A percentile compares a stretch with the other conserved stretches of the same genome.
These are phyloP conservation scores for Protomyces macrosporus DNA, from an alignment of 1,139 yeast species.

Conservation along the genomic window DNA sequence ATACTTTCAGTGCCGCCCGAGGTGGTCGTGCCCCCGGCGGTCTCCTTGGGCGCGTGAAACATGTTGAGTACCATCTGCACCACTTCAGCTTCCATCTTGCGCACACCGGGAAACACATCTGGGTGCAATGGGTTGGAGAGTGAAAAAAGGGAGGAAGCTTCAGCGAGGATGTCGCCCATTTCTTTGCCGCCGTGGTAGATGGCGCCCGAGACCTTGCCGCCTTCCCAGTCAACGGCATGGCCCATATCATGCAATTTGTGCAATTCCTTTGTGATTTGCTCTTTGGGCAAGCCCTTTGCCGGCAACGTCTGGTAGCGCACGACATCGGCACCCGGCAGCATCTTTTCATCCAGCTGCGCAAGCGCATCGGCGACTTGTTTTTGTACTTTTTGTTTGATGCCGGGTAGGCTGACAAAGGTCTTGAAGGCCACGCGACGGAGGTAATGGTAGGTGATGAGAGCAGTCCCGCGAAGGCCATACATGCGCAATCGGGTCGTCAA, in stretches of 20 bases:
- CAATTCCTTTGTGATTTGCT: conserved; percentile 37
- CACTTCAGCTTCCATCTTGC: conserved; percentile 94
- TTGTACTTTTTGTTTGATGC: conserved; percentile 53
- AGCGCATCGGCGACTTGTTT: conserved; percentile 52
- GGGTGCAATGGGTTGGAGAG: conserved; percentile 95
- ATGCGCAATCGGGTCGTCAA: conserved; percentile 1
- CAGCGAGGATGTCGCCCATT: conserved; percentile 62
- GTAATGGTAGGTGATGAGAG: not conserved
- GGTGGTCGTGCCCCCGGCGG: conserved; percentile 77
- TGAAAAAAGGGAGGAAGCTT: conserved; percentile 68
- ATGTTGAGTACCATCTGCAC: conserved; percentile 81
- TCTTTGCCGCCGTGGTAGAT: conserved; percentile 92
- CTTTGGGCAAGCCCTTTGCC: conserved; percentile 48
- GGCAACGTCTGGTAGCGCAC: conserved; percentile 55
- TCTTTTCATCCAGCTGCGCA: conserved; percentile 47
- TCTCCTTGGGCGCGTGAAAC: conserved; percentile 65
- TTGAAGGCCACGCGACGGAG: conserved; percentile 9
- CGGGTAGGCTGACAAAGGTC: conserved; percentile 42
- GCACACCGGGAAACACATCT: conserved; percentile 91
- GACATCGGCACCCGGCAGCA: conserved; percentile 37
- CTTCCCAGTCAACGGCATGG: conserved; percentile 35
- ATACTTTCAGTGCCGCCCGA: conserved; percentile 97
- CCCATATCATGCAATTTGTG: conserved; percentile 16
- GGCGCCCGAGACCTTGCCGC: conserved; percentile 87
- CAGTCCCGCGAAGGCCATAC: conserved; percentile 14